Evolutionary conservation across 2,329 filamentous ascomycete species (phyloP).

Genomic region (Aureobasidium melanogenum): DNA sequence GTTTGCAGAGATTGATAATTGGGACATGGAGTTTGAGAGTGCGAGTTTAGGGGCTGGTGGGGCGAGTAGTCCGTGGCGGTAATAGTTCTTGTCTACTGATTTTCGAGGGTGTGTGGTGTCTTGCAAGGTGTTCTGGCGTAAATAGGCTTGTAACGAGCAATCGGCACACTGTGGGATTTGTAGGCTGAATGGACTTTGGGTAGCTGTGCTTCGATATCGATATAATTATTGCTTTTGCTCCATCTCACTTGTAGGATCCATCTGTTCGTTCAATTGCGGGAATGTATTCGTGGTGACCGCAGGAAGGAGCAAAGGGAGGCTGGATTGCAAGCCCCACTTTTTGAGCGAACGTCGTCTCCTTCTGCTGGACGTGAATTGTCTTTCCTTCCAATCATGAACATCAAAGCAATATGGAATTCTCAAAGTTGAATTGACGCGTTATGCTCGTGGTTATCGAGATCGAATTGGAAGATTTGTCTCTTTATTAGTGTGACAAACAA

Average conservation of each 20-base stretch:
- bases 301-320: neutral
- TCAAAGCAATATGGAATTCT: too few species aligned
- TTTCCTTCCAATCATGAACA: neutral
- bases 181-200: too few species aligned
- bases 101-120: neutral
- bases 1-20: slow-evolving; percentile 42
- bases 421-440: too few species aligned
- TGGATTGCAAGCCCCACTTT: neutral
- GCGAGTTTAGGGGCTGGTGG: slow-evolving; percentile 29
- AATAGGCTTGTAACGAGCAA: neutral
- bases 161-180: too few species aligned
- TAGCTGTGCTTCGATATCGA: too few species aligned
- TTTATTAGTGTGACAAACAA: too few species aligned
- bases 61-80: slow-evolving; percentile 32
- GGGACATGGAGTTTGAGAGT: slow-evolving; percentile 44
- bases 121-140: neutral
- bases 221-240: neutral
- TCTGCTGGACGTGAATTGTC: neutral
- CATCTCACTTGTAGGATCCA: neutral
- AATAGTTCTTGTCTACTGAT: neutral
- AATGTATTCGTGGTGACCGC: neutral
- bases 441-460: too few species aligned
- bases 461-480: too few species aligned
- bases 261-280: too few species aligned
- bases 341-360: neutral